phyloP scores from a whole-genome alignment of 352 stramenopile genomes.

The Phytophthora podocarpi region DNA sequence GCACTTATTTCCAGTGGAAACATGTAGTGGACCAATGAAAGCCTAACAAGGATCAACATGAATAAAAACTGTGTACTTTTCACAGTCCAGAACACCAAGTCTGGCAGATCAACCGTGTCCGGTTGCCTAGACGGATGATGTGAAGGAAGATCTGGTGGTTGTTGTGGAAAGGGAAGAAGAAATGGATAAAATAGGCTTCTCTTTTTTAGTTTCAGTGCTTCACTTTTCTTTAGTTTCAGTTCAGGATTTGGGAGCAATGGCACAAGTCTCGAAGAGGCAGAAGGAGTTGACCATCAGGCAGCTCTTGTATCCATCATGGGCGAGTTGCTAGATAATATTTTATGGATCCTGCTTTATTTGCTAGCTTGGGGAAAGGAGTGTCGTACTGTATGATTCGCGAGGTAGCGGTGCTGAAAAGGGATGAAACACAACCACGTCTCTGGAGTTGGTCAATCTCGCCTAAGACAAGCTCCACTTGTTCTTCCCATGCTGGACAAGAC shows the following conservation, averaged over 20 bases:
- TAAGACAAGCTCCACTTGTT: constrained; percentile 84
- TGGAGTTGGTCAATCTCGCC: constrained; percentile 80
- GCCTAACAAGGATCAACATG: too few species aligned
- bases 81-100: too few species aligned
- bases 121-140: too few species aligned
- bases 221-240: background rate
- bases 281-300: too few species aligned
- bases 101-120: too few species aligned
- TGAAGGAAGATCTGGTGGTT: background rate
- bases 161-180: background rate
- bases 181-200: background rate
- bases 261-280: constrained; percentile 45
- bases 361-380: constrained; percentile 73
- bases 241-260: background rate
- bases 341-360: constrained; percentile 36
- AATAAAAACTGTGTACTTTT: too few species aligned
- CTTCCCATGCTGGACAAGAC: constrained; percentile 88
- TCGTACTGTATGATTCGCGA: constrained; percentile 91
- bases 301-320: too few species aligned
- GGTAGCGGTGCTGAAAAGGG: constrained; percentile 74
- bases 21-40: too few species aligned
- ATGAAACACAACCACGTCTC: constrained; percentile 71
- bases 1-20: background rate
- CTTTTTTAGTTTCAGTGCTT: background rate
- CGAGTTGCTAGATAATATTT: too few species aligned